phyloP scores from a whole-genome alignment of 495 filamentous ascomycete genomes.

The Cenococcum geophilum region DNA sequence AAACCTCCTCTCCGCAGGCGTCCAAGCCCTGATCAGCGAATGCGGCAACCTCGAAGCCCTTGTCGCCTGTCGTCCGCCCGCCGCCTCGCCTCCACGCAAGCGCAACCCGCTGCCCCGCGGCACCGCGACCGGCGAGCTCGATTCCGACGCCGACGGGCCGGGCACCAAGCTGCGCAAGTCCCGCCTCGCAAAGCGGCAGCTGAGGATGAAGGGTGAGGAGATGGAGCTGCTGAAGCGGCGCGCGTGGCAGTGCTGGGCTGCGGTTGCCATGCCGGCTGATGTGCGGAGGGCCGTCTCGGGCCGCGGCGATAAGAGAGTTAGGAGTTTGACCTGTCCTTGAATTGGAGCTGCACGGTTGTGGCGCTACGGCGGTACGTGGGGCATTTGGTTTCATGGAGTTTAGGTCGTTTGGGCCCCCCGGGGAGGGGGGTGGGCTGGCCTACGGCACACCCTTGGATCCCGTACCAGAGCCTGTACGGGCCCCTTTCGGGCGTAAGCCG shows the following conservation, averaged over 20 bases:
- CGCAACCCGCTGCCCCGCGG: background rate
- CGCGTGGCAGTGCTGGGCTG: slow-evolving; percentile 24
- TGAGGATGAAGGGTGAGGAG: slow-evolving; percentile 25
- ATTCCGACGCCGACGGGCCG: background rate
- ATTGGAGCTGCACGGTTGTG: no score
- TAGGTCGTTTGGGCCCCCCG: no score
- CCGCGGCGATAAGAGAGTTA: slow-evolving; percentile 12
- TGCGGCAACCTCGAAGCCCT: slow-evolving; percentile 44
- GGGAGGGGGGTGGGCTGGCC: no score
- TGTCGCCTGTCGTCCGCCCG: slow-evolving; percentile 15
- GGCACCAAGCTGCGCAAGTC: slow-evolving; percentile 16
- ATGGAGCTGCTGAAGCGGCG: slow-evolving; percentile 16
- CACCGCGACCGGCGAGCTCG: background rate
- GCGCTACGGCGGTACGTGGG: no score
- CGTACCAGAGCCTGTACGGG: no score
- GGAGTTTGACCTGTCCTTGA: slow-evolving; percentile 30
- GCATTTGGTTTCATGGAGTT: no score
- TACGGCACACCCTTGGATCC: no score
- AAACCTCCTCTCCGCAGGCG: slow-evolving; percentile 44
- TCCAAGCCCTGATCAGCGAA: slow-evolving; percentile 51
- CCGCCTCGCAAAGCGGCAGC: slow-evolving; percentile 26
- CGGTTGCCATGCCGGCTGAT: slow-evolving; percentile 22
- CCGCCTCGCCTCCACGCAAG: background rate
- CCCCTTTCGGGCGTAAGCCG: no score
- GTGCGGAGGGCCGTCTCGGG: slow-evolving; percentile 1